phyloP scores from a whole-genome alignment of 768 basidiomycete species.

The Suillus alpinus region DNA sequence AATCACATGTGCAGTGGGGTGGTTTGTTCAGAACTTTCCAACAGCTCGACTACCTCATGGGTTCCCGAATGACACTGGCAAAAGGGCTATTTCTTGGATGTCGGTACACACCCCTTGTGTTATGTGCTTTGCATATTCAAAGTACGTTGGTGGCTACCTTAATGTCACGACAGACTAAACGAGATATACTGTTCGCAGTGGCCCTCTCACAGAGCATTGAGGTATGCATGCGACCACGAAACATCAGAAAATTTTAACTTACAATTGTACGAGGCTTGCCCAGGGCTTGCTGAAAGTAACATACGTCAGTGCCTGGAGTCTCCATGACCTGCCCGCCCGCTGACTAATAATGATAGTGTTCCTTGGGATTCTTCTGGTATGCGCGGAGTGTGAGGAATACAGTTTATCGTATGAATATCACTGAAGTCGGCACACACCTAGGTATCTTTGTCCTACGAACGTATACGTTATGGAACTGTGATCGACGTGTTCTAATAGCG shows the following conservation, averaged over 20 bases:
- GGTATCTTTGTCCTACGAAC: neutral
- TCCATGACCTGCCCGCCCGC: neutral
- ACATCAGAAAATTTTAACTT: neutral
- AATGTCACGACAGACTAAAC: neutral
- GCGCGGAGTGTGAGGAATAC: neutral
- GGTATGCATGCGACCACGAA: neutral
- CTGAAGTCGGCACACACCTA: neutral
- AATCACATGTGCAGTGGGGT: neutral
- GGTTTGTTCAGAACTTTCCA: neutral
- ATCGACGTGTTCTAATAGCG: neutral
- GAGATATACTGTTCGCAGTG: neutral
- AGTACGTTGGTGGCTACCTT: neutral
- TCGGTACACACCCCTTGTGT: neutral
- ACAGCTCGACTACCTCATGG: neutral
- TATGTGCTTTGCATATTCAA: neutral
- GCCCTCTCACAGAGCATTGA: neutral
- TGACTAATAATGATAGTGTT: neutral
- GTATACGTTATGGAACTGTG: neutral
- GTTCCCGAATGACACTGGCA: neutral
- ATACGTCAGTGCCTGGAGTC: neutral
- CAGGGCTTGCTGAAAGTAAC: neutral
- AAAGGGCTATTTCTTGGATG: neutral
- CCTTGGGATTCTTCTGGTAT: neutral
- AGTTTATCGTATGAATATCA: neutral
- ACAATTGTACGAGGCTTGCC: neutral